These are phyloP conservation scores for Globisporangium barbulae DNA, from an alignment of 352 stramenopile species.

Conservation along the genomic window DNA sequence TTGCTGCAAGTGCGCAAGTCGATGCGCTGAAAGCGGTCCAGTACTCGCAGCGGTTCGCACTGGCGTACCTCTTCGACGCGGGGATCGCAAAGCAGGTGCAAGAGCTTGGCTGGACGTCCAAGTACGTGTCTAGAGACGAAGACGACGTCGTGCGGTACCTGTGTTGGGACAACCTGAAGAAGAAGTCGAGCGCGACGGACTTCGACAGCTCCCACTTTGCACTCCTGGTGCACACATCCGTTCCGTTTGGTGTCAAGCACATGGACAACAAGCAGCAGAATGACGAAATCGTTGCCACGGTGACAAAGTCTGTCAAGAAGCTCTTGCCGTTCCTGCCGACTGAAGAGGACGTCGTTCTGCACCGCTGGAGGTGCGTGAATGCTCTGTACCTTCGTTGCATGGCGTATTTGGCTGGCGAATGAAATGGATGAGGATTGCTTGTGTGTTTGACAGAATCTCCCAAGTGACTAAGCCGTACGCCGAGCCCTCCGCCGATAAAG, in stretches of 20 bases:
- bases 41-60: constrained; percentile 71
- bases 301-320: constrained; percentile 46
- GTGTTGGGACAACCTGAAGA: constrained; percentile 78
- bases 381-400: background rate
- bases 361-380: constrained; percentile 54
- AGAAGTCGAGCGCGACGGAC: constrained; percentile 15
- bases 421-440: background rate
- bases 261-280: constrained; percentile 56
- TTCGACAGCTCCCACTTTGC: constrained; percentile 17
- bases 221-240: constrained; percentile 66
- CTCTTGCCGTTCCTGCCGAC: constrained; percentile 53
- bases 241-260: constrained; percentile 49
- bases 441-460: constrained; percentile 43
- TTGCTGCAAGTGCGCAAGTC: constrained; percentile 21
- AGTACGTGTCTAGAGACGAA: constrained; percentile 50
- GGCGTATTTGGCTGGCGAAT: background rate
- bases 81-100: constrained; percentile 31
- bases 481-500: constrained; percentile 15
- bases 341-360: constrained; percentile 42
- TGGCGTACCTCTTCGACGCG: constrained; percentile 59
- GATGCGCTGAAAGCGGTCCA: constrained; percentile 39
- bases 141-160: constrained; percentile 71
- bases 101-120: constrained; percentile 56
- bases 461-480: constrained; percentile 52
- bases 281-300: constrained; percentile 48